Base-by-base conservation (phyloP, 1,284 basidiomycete genomes). In the Cystobasidium pallidum region DNA sequence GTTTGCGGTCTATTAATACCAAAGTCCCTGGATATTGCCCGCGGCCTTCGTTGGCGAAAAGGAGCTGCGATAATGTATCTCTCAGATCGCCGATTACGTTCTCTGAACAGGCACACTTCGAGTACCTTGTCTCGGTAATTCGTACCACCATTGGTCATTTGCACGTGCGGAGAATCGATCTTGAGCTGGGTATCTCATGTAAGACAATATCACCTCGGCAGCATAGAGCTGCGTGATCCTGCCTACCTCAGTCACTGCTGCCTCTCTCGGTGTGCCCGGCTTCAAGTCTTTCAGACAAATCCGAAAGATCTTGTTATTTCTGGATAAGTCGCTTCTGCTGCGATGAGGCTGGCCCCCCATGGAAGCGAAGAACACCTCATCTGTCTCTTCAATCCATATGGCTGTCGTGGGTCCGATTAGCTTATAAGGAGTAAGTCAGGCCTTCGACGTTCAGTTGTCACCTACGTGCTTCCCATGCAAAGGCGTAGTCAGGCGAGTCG, bases 101-200 rank as follows among this genome's bases (percentile, higher is more conserved):
- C n/a, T n/a, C 6, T 13, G 7, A 24, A 24, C 15, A 47, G n/a
- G 32, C 6, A 19, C 6, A 39, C 32, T 47, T 11, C 8, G 24
- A 39, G n/a, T 28, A 63, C 61, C 19, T 63, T 63, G 17, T 34
- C 61, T 26, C 41, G 19, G 21, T 63, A 63, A 34, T 63, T 63
- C 7, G 61, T 63, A n/a, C 61, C 61, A 15, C 61, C 61, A n/a
- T 63, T 63, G 21, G 61, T 63, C 61, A 63, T 63, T 19, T 63
- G 61, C 41, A 63, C 61, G 43, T 45, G 43, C n/a, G 61, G 61
- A 8, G 61, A 63, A 24, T 63, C 41, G 41, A 63, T 49, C 11
- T 32, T 19, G 28, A 63, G 26, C 61, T 63, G 21, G 13, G 36
- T 39, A 39, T 6, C 6, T 7, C 13, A 39, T 39, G 36, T 39